A percentile compares a stretch with the other conserved stretches of the same genome.
These are phyloP conservation scores for Musa balbisiana DNA, from an alignment of 202 grass and related monocot genomes.

Conservation along the genomic window DNA sequence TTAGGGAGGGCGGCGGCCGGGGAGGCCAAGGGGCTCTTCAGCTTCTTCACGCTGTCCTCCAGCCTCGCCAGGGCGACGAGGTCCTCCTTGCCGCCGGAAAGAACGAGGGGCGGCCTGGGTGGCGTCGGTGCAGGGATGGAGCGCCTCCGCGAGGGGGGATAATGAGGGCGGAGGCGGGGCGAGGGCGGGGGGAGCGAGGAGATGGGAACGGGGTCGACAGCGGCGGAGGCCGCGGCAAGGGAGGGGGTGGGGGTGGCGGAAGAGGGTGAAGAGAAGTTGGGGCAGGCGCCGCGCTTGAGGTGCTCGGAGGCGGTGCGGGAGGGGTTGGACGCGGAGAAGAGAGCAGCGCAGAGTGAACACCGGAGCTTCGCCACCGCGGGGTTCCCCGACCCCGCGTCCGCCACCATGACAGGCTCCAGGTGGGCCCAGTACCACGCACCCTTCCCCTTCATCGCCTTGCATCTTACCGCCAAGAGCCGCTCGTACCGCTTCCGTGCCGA, in stretches of 20 bases:
- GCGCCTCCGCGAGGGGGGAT: background rate
- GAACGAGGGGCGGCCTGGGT: conserved; percentile 31
- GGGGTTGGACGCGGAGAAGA: conserved; percentile 80
- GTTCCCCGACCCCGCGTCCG: conserved; percentile 38
- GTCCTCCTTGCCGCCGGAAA: conserved; percentile 80
- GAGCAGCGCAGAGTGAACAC: conserved; percentile 57
- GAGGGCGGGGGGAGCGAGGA: conserved; percentile 51
- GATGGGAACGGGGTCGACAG: conserved; percentile 30
- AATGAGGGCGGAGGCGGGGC: conserved; percentile 11
- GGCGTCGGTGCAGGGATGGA: conserved; percentile 14
- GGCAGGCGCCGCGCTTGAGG: conserved; percentile 80
- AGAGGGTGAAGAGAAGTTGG: conserved; percentile 50
- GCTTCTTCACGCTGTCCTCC: conserved; percentile 82
- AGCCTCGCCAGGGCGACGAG: conserved; percentile 59
- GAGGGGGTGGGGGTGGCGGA: conserved; percentile 1
- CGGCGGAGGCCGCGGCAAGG: background rate
- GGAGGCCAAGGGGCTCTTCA: conserved; percentile 57
- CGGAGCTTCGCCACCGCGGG: conserved; percentile 58
- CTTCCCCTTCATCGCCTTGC: conserved; percentile 77
- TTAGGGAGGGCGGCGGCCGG: conserved; percentile 47
- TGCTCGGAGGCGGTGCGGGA: conserved; percentile 83
- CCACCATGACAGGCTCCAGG: conserved; percentile 71
- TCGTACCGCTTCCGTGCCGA: conserved; percentile 67
- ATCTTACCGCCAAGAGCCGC: conserved; percentile 53
- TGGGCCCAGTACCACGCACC: conserved; percentile 91